Conservation (phyloP, 139 green algal species). For the Haematococcus lacustris region DNA sequence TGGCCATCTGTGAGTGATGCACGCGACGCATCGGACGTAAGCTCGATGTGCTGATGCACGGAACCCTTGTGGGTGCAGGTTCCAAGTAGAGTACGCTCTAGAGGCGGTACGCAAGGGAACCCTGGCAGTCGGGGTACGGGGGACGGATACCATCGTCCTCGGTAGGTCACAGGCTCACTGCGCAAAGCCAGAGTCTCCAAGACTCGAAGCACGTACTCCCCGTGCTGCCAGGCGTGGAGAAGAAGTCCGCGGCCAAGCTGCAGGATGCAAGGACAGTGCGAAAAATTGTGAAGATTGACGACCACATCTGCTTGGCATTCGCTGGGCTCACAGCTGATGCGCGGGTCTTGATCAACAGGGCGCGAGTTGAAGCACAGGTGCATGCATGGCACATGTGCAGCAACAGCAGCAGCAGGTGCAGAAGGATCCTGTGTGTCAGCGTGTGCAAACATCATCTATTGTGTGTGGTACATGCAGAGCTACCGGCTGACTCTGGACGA, state of each 20-base stretch:
- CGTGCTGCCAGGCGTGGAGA: slow-evolving; percentile 92
- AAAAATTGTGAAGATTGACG: slow-evolving; percentile 95
- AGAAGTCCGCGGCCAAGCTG: slow-evolving; percentile 92
- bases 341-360: slow-evolving; percentile 90
- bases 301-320: slow-evolving; percentile 95
- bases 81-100: slow-evolving; percentile 96
- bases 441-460: no score
- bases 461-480: no score
- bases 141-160: slow-evolving; percentile 84
- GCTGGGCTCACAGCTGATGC: slow-evolving; percentile 94
- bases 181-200: no score
- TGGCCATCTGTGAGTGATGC: slow-evolving; percentile 77
- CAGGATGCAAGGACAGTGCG: slow-evolving; percentile 88
- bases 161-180: no score
- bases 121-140: slow-evolving; percentile 87
- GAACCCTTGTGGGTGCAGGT: no score
- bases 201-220: no score
- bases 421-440: no score
- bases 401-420: no score
- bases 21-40: no score
- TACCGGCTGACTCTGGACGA: slow-evolving; percentile 80
- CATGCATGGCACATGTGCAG: no score
- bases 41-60: no score
- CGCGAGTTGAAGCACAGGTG: slow-evolving; percentile 80
- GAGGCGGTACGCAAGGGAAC: slow-evolving; percentile 94